These are phyloP conservation scores for Royoungia palumana DNA, from an alignment of 768 basidiomycete species.

Conservation along the genomic window DNA sequence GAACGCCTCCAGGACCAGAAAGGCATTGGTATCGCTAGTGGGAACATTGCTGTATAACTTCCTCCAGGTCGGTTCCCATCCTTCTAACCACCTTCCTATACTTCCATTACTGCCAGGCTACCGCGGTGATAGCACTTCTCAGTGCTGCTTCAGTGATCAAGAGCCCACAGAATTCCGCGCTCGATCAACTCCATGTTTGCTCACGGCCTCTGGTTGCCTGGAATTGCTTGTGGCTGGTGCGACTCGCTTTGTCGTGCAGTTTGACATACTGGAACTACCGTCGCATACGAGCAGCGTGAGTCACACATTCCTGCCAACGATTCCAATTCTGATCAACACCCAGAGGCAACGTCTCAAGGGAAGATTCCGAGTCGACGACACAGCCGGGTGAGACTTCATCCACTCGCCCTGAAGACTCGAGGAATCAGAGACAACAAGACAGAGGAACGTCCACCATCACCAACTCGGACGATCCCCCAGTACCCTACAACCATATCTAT, in stretches of 20 bases:
- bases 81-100: constrained; percentile 1
- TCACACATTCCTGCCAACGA: background rate
- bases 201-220: constrained; percentile 62
- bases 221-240: constrained; percentile 62
- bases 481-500: constrained; percentile 27
- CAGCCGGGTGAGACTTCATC: constrained; percentile 23
- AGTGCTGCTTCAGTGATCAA: constrained; percentile 43
- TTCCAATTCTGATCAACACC: constrained; percentile 9
- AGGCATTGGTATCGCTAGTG: constrained; percentile 50
- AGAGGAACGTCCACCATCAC: constrained; percentile 18
- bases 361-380: constrained; percentile 28
- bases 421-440: constrained; percentile 18
- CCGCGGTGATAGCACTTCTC: constrained; percentile 49
- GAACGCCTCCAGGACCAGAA: constrained; percentile 48
- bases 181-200: constrained; percentile 62
- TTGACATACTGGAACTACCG: constrained; percentile 58
- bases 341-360: constrained; percentile 24
- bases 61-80: constrained; percentile 44
- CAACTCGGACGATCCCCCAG: constrained; percentile 25
- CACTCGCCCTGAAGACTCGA: constrained; percentile 11
- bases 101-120: constrained; percentile 38
- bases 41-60: constrained; percentile 50
- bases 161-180: constrained; percentile 40
- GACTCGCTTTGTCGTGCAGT: constrained; percentile 46
- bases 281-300: constrained; percentile 34